Evolutionary conservation across 441 rosid genomes (phyloP), one percentile per base, ranked within the genome.

Genomic region (Biscutella laevigata): DNA sequence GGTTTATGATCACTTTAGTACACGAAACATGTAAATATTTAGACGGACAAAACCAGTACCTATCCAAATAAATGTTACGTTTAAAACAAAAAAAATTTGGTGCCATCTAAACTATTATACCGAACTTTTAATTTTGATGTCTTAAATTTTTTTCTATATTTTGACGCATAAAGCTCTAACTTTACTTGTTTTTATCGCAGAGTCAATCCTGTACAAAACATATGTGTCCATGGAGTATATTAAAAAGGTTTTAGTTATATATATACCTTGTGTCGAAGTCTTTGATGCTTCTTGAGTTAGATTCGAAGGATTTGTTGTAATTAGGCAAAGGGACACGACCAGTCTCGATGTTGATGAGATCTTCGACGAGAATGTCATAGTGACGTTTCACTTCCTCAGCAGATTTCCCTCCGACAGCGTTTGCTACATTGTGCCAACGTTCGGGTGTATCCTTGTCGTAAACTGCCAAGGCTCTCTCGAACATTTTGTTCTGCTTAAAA

Each of bases 391-490:
- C 90, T 62, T 82, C 90, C 36, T 80, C 90, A 1, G 66, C 69
- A 17, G 89, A 62, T 74, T 77, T 79, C 4, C 63, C 75, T 8
- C 82, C 89, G 15, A 82, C 79, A 9, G 70, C 76, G 27, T 67
- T 64, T 32, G 86, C 84, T 32, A 82, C 76, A 51, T 82, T 77
- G 22, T 77, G 72, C 90, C 90, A 82, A 9, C 90, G 76, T 46
- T 80, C 90, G 4, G 84, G 84, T 8, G 86, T 77, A 57, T 82
- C 84, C 73, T 77, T 65, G 68, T 80, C 84, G 43, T 72, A 77
- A 37, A 76, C 47, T 14, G 86, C 90, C 30, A 82, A 71, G 8
- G 90, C 90, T 61, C 66, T 76, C 68, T 82, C 90, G 46, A 82
- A 82, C 56, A 26, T 67, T 68, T 82, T 80, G 82, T 82, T 77